Percentiles rank a stretch among this genome's conserved stretches.
phyloP scores from a whole-genome alignment of 331 rosid genomes.

The Quercus phellos region DNA sequence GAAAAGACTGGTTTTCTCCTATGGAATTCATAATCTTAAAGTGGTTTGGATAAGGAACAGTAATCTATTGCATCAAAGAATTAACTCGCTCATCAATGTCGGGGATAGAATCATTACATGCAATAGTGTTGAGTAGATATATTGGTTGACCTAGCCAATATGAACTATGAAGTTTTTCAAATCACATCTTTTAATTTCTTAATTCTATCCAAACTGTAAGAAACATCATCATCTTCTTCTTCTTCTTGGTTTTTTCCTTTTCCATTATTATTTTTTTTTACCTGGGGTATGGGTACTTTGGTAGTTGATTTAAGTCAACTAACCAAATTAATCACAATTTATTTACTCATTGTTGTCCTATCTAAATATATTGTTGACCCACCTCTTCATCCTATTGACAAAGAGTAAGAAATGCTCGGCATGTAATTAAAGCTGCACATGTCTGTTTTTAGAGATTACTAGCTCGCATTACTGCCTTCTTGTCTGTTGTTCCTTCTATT shows the following conservation, averaged over 20 bases:
- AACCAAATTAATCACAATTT: neutral
- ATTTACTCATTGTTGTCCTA: neutral
- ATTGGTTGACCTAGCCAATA: conserved; percentile 15
- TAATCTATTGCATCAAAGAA: neutral
- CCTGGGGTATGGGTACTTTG: no score
- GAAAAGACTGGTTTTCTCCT: no score
- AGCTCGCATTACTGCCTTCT: neutral
- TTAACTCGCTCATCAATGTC: neutral
- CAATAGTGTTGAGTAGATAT: conserved; percentile 17
- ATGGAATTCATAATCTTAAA: no score
- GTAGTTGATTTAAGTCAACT: neutral
- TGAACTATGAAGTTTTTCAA: neutral
- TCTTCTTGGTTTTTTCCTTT: neutral
- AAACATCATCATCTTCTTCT: neutral
- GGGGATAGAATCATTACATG: conserved; percentile 8
- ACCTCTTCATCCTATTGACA: neutral
- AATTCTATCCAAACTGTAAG: neutral
- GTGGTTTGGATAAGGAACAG: neutral
- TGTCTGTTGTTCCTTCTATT: neutral
- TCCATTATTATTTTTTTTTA: no score
- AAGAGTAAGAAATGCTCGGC: neutral
- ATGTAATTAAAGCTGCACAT: neutral
- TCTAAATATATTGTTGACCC: neutral
- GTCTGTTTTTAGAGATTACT: neutral
- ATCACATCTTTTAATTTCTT: neutral